Conservation (phyloP, 768 basidiomycete genomes). For the Dictyophora rubrovolvata region DNA sequence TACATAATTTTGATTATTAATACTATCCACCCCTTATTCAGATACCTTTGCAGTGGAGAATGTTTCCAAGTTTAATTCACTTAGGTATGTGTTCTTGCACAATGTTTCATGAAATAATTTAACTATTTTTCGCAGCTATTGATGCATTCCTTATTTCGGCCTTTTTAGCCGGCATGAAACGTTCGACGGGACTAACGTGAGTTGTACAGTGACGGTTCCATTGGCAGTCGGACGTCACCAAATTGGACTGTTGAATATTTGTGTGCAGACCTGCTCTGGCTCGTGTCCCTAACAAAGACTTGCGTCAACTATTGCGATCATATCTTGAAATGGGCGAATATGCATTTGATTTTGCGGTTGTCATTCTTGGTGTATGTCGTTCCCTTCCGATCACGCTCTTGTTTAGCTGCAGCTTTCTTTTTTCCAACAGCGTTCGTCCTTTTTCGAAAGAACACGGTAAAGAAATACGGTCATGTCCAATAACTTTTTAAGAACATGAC, state of each 20-base stretch:
- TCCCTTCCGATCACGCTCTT: not conserved
- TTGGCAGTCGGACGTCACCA: not conserved
- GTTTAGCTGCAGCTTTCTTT: not conserved
- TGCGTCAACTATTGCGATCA: conserved; percentile 62
- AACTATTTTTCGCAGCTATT: conserved; percentile 32
- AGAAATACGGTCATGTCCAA: not conserved
- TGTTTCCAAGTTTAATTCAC: conserved; percentile 64
- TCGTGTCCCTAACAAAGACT: conserved; percentile 78
- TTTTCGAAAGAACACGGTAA: conserved; percentile 52
- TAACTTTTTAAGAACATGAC: not conserved
- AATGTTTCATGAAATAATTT: not conserved
- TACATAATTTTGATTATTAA: too few relatives aligned
- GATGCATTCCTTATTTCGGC: conserved; percentile 74
- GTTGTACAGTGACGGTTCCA: conserved; percentile 18
- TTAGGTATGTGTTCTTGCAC: conserved; percentile 19
- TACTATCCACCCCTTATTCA: too few relatives aligned
- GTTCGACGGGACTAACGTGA: conserved; percentile 80
- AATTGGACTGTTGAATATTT: not conserved
- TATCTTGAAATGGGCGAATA: conserved; percentile 89
- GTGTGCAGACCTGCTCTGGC: conserved; percentile 26
- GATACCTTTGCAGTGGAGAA: conserved; percentile 15
- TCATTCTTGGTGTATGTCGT: conserved; percentile 63
- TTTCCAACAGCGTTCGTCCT: conserved; percentile 48
- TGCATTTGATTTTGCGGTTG: conserved; percentile 76
- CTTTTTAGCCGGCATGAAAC: conserved; percentile 75